Evolutionary conservation across 169 alveolate genomes (phyloP).

Genomic region (Eimeria brunetti): DNA sequence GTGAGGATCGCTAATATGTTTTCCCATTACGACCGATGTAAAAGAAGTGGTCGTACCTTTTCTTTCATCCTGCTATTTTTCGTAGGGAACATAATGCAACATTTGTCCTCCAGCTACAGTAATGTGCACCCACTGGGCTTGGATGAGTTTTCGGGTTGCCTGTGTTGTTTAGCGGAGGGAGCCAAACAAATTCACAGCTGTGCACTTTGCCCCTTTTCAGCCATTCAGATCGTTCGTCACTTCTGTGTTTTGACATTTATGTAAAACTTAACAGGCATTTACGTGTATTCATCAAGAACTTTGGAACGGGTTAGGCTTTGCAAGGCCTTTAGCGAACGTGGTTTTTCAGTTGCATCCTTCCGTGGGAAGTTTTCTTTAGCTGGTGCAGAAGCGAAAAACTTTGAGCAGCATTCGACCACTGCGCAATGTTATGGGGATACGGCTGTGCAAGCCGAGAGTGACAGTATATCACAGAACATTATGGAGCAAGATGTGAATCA

Average conservation of each 20-base stretch:
- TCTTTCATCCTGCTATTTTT: not conserved
- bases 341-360: conserved; percentile 53
- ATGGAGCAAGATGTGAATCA: not conserved
- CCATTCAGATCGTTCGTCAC: not conserved
- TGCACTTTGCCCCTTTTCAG: not conserved
- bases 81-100: not conserved
- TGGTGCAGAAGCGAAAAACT: not conserved
- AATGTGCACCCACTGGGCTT: not conserved
- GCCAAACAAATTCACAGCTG: not conserved
- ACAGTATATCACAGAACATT: not conserved
- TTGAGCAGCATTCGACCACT: not conserved
- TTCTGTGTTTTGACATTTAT: not conserved
- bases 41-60: not conserved
- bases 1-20: not conserved
- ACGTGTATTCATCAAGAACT: conserved; percentile 31
- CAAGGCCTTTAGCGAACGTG: conserved; percentile 71
- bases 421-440: not conserved
- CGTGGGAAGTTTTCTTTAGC: conserved; percentile 62
- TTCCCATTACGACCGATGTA: not conserved
- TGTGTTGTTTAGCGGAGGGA: not conserved
- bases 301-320: conserved; percentile 14
- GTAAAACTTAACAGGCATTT: conserved; percentile 33
- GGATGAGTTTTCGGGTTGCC: not conserved
- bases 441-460: not conserved
- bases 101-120: not conserved